Base-by-base conservation (phyloP, 495 filamentous ascomycete species). In the Talaromyces adpressus region DNA sequence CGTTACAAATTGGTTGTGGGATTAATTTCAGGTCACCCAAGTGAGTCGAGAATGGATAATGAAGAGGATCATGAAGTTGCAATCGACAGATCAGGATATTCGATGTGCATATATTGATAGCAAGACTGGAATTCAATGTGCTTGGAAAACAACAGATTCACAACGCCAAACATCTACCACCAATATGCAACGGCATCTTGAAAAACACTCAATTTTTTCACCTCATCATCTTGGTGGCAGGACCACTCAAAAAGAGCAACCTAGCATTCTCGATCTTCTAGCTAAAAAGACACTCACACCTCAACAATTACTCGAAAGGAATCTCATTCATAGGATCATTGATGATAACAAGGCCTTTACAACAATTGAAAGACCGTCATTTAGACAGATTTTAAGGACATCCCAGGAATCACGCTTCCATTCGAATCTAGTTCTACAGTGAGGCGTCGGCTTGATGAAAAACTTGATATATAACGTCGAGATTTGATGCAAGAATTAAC, bases 381-480 rank as follows among this genome's bases (percentile, higher is more conserved):
- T 65, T 58, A 47, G 49, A 53, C 59, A 65, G 27, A 57, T 65
- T 65, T n/a, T 4, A 41, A 41, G 36, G 63, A 62, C 27, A 65
- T 62, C 27, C 64, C 49, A 30, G 51, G 64, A 18, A 57, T 62
- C 41, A 16, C 16, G 51, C 51, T 25, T 36, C 59, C 64, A n/a
- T 65, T 65, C 36, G 54, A 18, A 0, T 66, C 64, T 34, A 51
- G 61, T 47, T 27, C 16, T 18, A 65, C 64, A 23, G 18, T 65
- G 9, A 20, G 29, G 23, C 29, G 29, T 57, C 59, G 59, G 34
- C 22, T 65, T 45, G 20, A 41, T 22, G 20, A 65, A 30, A 32
- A 62, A 6, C 62, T 65, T 49, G 36, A 9, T 47, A 57, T 59
- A 57, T 51, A 65, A 29, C 64, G 59, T 49, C 36, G 4, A 4